Base-by-base conservation (phyloP, 2,329 filamentous ascomycete species). In the Pseudogymnoascus sp. region DNA sequence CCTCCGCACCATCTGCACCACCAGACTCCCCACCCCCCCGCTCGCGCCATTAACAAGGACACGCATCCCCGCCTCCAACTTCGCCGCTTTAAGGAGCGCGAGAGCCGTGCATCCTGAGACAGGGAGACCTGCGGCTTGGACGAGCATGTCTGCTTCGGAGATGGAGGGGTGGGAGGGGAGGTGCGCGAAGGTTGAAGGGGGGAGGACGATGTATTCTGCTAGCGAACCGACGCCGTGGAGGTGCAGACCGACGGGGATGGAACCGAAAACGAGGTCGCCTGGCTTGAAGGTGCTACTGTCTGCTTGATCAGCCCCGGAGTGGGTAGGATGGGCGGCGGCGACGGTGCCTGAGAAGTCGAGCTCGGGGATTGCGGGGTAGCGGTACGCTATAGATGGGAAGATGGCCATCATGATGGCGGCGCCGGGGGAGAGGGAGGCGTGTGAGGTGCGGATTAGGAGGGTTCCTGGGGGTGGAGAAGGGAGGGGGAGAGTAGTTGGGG, bases 31-130 rank as follows among this genome's bases (percentile, higher is more conserved):
- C 5, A 83, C 78, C 11, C 79, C 81, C 0, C 81, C 81, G 66
- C 80, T 81, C 19, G 79, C 81, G 3, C 79, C 81, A 65, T 82
- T 81, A 3, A 83, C 72, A 56, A 83, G 67, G 37, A 82, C 78
- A 2, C 75, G 70, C 38, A 76, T 72, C 0, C 79, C 76, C 26
- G 67, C 66, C 67, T 75, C 72, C 64, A 75, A 71, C 1, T 71
- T 74, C 2, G 78, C 77, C 19, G 76, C 71, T 8, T 70, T 69
- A 0, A 79, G 69, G 24, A 79, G 68, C 41, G 76, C 73, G 61
- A 76, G 65, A 16, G 78, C 78, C 7, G 77, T 78, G 62, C 75
- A 70, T 5, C 73, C 77, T 4, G 76, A 73, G 31, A 78, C 70
- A n/a, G 75, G 65, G 26, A 77, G 71, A 0, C 77, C 76, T 0